Evolutionary conservation across 495 filamentous ascomycete species (phyloP).

Genomic region (Tuber borchii): DNA sequence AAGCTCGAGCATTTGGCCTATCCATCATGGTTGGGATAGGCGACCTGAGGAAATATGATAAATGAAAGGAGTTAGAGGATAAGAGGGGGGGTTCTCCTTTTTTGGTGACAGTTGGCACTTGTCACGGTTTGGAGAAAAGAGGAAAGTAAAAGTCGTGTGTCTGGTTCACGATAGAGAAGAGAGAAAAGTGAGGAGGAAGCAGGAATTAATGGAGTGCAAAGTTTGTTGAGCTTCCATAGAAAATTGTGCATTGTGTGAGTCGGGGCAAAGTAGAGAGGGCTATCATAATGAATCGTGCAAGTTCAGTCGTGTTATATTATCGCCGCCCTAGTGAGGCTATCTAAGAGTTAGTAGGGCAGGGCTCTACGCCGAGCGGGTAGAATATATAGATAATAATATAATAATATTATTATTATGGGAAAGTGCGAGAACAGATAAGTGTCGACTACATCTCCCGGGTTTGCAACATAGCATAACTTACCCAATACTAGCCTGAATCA

Average conservation of each 20-base stretch:
- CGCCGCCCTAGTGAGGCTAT: neutral
- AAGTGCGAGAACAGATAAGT: too few relatives aligned
- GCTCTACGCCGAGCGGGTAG: neutral
- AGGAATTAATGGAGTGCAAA: neutral
- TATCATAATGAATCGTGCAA: neutral
- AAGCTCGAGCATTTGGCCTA: neutral
- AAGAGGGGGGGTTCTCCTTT: neutral
- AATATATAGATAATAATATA: neutral
- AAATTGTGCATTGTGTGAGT: neutral
- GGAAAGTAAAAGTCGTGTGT: neutral
- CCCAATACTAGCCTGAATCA: too few relatives aligned
- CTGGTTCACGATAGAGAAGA: neutral
- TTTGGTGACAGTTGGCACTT: neutral
- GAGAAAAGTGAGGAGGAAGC: neutral
- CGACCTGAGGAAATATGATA: neutral
- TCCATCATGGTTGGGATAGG: neutral
- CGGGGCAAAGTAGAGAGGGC: neutral
- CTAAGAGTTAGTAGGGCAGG: neutral
- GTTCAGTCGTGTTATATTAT: neutral
- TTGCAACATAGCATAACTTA: too few relatives aligned
- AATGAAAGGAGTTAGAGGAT: neutral
- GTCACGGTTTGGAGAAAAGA: neutral
- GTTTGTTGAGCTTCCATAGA: neutral
- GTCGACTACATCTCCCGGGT: too few relatives aligned
- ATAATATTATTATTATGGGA: too few relatives aligned